A percentile compares a stretch with the other conserved stretches of the same genome.
Conservation (phyloP, 805 yeast species). For the Saccharomycopsis sp. region DNA sequence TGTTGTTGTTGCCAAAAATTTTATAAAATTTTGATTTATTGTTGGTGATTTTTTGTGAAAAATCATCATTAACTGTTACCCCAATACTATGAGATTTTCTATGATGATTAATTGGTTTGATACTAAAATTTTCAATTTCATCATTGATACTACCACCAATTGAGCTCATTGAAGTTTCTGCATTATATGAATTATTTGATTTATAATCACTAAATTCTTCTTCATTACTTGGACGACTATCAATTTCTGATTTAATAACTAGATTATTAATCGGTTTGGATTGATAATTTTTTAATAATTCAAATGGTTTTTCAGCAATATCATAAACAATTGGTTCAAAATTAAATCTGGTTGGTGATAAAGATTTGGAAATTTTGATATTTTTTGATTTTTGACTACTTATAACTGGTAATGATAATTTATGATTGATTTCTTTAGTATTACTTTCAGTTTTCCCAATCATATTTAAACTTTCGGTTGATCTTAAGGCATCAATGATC, state of each 20-base stretch:
- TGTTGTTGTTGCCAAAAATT: conserved; percentile 3
- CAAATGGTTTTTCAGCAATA: conserved; percentile 11
- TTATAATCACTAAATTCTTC: conserved; percentile 2
- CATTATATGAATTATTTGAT: conserved; percentile 2
- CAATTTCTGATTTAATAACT: not conserved
- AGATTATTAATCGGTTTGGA: not conserved
- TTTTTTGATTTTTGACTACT: not conserved
- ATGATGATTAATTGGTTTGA: not conserved
- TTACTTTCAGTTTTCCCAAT: conserved; percentile 1
- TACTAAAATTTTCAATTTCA: not conserved
- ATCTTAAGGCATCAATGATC: conserved; percentile 35
- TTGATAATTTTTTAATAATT: conserved; percentile 7
- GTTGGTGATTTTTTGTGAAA: conserved; percentile 1
- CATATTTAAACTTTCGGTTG: conserved; percentile 26
- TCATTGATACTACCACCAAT: conserved; percentile 1
- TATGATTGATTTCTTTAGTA: conserved; percentile 10
- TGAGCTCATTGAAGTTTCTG: conserved; percentile 8
- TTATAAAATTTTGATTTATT: conserved; percentile 6
- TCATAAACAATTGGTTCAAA: conserved; percentile 17
- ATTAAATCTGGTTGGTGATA: conserved; percentile 16
- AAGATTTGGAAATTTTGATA: conserved; percentile 5
- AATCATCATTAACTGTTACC: conserved; percentile 10
- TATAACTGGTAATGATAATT: conserved; percentile 11
- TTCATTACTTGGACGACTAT: conserved; percentile 2
- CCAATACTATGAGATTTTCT: conserved; percentile 14